Conservation (phyloP, 306 rosid genomes). For the Cucumis cinereus region DNA sequence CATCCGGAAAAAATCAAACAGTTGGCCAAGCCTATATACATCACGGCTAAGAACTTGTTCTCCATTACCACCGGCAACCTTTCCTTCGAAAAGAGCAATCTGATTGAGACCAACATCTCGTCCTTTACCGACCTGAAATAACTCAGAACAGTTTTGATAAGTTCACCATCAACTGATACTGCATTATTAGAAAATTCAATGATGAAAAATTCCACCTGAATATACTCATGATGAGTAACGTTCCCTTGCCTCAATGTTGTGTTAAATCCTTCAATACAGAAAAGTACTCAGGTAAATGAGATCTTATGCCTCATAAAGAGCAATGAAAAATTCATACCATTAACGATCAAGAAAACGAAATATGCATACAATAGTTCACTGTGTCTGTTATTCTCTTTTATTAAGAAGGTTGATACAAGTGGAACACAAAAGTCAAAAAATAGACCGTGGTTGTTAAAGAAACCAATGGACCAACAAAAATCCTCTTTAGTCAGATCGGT, state of each 20-base stretch:
- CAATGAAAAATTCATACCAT: not conserved
- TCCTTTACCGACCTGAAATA: slow-evolving; percentile 85
- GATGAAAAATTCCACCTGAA: slow-evolving; percentile 43
- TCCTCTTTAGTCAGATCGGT: no score
- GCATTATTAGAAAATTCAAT: not conserved
- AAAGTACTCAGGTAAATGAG: not conserved
- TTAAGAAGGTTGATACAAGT: not conserved
- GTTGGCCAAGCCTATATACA: slow-evolving; percentile 92
- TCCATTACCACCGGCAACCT: slow-evolving; percentile 86
- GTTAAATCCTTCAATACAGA: slow-evolving; percentile 57
- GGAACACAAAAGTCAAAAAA: not conserved
- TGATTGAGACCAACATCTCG: slow-evolving; percentile 96
- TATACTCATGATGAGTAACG: slow-evolving; percentile 91
- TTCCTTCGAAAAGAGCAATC: slow-evolving; percentile 83
- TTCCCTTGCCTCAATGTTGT: slow-evolving; percentile 95
- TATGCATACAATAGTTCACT: not conserved
- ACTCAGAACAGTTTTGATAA: not conserved
- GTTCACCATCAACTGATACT: not conserved
- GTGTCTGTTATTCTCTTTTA: not conserved
- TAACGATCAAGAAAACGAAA: not conserved
- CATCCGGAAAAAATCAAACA: slow-evolving; percentile 94
- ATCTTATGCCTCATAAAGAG: not conserved
- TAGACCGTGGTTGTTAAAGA: not conserved
- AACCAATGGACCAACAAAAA: no score
- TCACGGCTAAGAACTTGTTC: slow-evolving; percentile 98